These are phyloP conservation scores for Lachnellula willkommii DNA, from an alignment of 2,329 filamentous ascomycete genomes.

Conservation along the genomic window DNA sequence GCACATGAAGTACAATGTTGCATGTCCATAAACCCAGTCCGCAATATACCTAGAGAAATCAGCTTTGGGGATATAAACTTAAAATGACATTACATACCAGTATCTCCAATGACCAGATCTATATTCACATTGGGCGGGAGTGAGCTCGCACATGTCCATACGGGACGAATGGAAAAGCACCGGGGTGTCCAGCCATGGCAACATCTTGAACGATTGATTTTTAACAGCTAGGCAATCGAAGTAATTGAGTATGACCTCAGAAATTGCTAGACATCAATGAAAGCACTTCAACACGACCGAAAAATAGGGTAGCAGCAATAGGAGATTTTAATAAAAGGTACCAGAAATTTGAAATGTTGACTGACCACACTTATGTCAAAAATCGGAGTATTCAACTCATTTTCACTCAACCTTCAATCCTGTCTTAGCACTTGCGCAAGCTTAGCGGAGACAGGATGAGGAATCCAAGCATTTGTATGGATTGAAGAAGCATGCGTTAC, in stretches of 20 bases:
- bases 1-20: constrained; percentile 14
- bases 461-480: not conserved
- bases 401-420: not conserved
- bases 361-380: not conserved
- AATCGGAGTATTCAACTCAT: not conserved
- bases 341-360: not conserved
- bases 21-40: constrained; percentile 11
- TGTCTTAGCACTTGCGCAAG: not conserved
- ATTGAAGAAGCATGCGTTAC: not conserved
- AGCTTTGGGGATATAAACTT: too few species aligned
- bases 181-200: constrained; percentile 11
- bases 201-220: not conserved
- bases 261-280: not conserved
- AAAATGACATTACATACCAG: constrained; percentile 2
- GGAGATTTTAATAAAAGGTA: not conserved
- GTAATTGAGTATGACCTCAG: not conserved
- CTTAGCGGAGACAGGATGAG: not conserved
- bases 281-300: not conserved
- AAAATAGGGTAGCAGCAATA: not conserved
- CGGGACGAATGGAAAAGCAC: constrained; percentile 10
- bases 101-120: constrained; percentile 10
- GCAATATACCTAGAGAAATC: constrained; percentile 10
- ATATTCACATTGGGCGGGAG: constrained; percentile 7
- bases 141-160: constrained; percentile 6
- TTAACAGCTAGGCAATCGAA: not conserved